Evolutionary conservation across 306 rosid genomes (phyloP), one percentile per base, ranked within the genome.

Genomic region (Inga leiocalycina): DNA sequence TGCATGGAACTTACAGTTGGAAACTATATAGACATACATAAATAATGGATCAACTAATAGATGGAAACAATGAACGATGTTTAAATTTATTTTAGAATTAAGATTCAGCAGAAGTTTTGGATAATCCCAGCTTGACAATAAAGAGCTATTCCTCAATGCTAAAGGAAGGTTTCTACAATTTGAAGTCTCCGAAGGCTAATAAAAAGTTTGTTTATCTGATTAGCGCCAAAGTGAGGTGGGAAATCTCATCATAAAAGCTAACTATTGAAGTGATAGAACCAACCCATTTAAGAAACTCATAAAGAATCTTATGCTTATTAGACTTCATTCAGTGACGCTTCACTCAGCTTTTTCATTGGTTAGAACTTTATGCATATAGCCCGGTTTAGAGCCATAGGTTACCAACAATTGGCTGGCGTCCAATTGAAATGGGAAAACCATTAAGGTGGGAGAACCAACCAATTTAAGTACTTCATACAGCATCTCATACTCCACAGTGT

Each of bases 81-180:
- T 48, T 48, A 74, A 49, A 27, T 15, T 74, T 74, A n/a, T 61
- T 74, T 7, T 74, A 16, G 44, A 48, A 49, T 20, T 74, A 59
- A 49, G 14, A 74, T 49, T 48, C 27, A 1, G 7, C 27, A 14
- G 14, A 37, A 52, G 35, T 19, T 54, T 10, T 75, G 13, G 45
- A 32, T 49, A 74, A 74, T 8, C 11, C 64, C 54, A 81, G 27
- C 66, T 61, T 46, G 73, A 81, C 19, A 45, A 61, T 72, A 41
- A 71, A 10, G 48, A 39, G 15, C 34, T 30, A 61, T 30, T 61
- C 54, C 64, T 73, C 30, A 45, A 80, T 32, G 64, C 10, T 73
- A 10, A 34, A 32, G 46, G 32, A 61, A 46, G 48, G 39, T 44
- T 44, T 39, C 52, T 46, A 59, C 17, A 57, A 72, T 12, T 80